phyloP scores from a whole-genome alignment of 2,329 filamentous ascomycete genomes.

The Tolypocladium guangdongense region DNA sequence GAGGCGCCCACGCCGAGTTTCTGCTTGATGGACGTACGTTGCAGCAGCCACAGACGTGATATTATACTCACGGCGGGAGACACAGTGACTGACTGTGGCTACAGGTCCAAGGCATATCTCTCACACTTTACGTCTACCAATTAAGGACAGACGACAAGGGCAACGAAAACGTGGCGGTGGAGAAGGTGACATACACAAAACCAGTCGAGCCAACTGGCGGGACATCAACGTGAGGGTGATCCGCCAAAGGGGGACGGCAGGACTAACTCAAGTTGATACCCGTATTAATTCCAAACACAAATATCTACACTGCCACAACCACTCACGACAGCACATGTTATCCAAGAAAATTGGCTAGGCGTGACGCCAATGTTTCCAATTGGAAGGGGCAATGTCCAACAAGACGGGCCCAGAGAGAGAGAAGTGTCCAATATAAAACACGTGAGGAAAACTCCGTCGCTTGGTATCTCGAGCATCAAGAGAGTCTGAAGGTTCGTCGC shows the following conservation, averaged over 20 bases:
- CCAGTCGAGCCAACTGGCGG: conserved; percentile 48
- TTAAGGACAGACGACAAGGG: conserved; percentile 67
- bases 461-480: conserved; percentile 24
- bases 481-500: conserved; percentile 15
- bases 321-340: neutral
- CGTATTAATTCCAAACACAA: conserved; percentile 5
- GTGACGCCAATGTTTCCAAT: conserved; percentile 5
- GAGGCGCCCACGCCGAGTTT: conserved; percentile 82
- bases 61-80: neutral
- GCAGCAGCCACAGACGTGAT: neutral
- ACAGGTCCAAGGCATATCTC: conserved; percentile 88
- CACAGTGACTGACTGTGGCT: neutral
- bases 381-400: conserved; percentile 9
- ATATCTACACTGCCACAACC: neutral
- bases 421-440: conserved; percentile 20
- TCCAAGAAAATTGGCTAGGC: neutral
- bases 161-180: conserved; percentile 68
- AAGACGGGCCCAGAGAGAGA: conserved; percentile 5
- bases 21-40: conserved; percentile 94
- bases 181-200: conserved; percentile 81
- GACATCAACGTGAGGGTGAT: conserved; percentile 30
- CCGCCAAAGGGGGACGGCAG: neutral
- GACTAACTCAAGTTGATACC: conserved; percentile 13
- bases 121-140: conserved; percentile 92
- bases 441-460: conserved; percentile 16